Percentiles rank a stretch among this genome's conserved stretches.
phyloP scores from a whole-genome alignment of 345 rosid species.

The Eucalyptus sp. region DNA sequence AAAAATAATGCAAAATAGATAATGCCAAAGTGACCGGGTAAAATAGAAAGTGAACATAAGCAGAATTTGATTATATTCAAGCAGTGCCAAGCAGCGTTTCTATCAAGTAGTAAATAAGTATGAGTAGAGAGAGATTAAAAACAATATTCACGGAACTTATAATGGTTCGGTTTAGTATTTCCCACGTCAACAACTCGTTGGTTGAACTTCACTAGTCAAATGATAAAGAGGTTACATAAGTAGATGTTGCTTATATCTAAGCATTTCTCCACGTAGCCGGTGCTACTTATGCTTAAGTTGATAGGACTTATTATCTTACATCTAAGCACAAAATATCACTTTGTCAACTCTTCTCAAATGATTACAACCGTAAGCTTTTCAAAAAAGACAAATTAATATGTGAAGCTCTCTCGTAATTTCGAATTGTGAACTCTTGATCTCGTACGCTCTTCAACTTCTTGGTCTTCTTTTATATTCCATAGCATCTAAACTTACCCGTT shows the following conservation, averaged over 20 bases:
- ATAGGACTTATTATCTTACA: not conserved
- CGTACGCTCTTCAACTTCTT: rapidly evolving
- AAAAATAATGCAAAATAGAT: not conserved
- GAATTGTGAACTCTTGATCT: not conserved
- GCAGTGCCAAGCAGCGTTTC: not conserved
- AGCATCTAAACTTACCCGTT: not conserved
- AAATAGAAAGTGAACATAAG: not conserved
- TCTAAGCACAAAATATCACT: not conserved
- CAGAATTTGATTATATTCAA: no score
- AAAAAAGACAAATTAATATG: not conserved
- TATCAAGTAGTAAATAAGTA: not conserved
- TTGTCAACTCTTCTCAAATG: no score
- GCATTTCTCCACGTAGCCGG: not conserved
- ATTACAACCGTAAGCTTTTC: not conserved
- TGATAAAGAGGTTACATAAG: not conserved
- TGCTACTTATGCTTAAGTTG: no score
- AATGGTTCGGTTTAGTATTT: no score
- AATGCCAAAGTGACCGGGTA: not conserved
- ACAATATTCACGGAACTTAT: no score
- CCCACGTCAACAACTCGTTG: no score
- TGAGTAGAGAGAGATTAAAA: not conserved
- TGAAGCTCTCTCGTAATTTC: no score
- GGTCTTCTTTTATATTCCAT: not conserved
- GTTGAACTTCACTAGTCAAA: not conserved
- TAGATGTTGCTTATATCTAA: not conserved